Evolutionary conservation across 1,284 basidiomycete species (phyloP).

Genomic region (Puccinia sorghi): DNA sequence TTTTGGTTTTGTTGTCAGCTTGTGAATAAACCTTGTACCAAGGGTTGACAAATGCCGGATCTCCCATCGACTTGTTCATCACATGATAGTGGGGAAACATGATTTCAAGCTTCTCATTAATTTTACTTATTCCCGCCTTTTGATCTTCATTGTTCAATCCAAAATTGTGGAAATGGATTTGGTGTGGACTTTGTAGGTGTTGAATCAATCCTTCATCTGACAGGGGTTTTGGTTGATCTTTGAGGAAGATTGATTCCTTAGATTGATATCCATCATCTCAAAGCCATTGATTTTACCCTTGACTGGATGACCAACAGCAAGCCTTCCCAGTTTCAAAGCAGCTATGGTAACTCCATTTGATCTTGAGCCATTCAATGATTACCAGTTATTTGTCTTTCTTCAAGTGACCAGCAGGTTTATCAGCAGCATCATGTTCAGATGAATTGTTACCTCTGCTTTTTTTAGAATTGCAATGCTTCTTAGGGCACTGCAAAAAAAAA

Average conservation of each 20-base stretch:
- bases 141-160: background rate
- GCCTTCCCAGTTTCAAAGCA: background rate
- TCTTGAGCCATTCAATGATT: background rate
- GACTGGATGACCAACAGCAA: background rate
- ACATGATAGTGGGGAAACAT: no score
- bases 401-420: no score
- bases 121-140: background rate
- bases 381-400: no score
- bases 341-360: background rate
- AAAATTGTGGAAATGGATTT: background rate
- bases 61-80: no score
- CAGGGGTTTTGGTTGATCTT: background rate
- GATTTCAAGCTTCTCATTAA: no score
- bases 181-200: background rate
- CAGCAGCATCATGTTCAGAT: no score
- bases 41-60: no score
- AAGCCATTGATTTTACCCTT: background rate
- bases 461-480: no score
- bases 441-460: no score
- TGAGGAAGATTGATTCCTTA: background rate
- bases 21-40: no score
- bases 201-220: constrained; percentile 7
- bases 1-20: no score
- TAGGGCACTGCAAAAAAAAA: no score
- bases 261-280: background rate